Percentiles rank a stretch among this genome's conserved stretches.
Conservation (phyloP, 2,329 filamentous ascomycete species). For the Aschersonia sp. region DNA sequence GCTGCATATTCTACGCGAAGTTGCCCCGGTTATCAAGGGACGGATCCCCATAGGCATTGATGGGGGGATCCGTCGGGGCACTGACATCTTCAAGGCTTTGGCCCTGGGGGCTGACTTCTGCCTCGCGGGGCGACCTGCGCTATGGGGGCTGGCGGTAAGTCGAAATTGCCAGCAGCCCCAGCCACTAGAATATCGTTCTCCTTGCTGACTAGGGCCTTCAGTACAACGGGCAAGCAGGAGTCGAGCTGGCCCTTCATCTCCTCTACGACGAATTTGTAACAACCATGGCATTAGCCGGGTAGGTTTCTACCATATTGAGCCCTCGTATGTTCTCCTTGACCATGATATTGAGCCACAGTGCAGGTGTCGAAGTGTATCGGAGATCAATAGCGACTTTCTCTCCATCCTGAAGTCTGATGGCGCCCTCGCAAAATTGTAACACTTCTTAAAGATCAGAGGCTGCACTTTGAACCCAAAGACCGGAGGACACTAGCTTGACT, state of each 20-base stretch:
- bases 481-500: neutral
- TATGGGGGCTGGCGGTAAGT: slow-evolving; percentile 20
- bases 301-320: neutral
- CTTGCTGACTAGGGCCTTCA: neutral
- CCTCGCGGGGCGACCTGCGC: slow-evolving; percentile 6
- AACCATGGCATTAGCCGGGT: neutral
- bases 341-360: no score
- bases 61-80: neutral
- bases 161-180: neutral
- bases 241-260: neutral
- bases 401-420: neutral
- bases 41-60: neutral
- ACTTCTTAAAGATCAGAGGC: neutral
- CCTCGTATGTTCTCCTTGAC: no score
- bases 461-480: no score
- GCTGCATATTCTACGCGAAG: neutral
- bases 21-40: neutral
- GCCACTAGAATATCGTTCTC: neutral
- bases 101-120: neutral
- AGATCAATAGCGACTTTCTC: neutral
- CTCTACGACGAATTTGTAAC: neutral
- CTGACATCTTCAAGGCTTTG: neutral
- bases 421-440: neutral
- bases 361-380: neutral
- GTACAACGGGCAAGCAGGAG: neutral